Percentiles rank a stretch among this genome's conserved stretches.
phyloP scores from a whole-genome alignment of 306 rosid species.

The Lotus japonicus region DNA sequence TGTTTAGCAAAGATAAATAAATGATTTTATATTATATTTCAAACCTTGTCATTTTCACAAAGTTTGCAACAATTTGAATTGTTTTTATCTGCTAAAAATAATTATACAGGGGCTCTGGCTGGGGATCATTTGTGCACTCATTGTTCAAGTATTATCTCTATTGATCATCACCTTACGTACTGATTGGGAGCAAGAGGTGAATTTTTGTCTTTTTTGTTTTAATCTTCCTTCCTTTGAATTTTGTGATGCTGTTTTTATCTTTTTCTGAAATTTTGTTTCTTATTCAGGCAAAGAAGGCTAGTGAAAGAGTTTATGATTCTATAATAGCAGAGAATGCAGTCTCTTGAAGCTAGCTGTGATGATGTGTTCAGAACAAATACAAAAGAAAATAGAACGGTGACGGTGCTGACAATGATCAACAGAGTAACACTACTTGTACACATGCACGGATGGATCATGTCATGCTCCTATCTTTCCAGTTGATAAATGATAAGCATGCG shows the following conservation, averaged over 20 bases:
- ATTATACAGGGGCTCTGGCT: constrained; percentile 60
- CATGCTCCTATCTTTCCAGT: too few species aligned
- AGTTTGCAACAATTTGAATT: not conserved
- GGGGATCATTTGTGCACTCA: constrained; percentile 56
- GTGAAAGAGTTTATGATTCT: constrained; percentile 36
- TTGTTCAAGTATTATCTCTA: constrained; percentile 41
- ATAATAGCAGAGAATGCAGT: constrained; percentile 7
- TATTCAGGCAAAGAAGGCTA: constrained; percentile 39
- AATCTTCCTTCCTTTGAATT: not conserved
- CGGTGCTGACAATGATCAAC: too few species aligned
- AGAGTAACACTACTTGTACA: too few species aligned
- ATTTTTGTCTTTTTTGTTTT: not conserved
- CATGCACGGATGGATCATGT: too few species aligned
- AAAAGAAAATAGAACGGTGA: too few species aligned
- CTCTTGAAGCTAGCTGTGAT: not conserved
- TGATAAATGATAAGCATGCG: too few species aligned
- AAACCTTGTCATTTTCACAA: too few species aligned
- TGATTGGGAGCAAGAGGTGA: constrained; percentile 60
- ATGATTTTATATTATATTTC: too few species aligned
- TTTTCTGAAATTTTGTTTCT: not conserved
- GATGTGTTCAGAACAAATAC: too few species aligned
- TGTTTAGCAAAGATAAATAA: too few species aligned
- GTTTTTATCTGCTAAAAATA: not conserved
- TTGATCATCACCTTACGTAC: constrained; percentile 39
- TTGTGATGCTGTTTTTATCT: not conserved